Conservation (phyloP, 768 basidiomycete genomes). For the Podaxis rugospora region DNA sequence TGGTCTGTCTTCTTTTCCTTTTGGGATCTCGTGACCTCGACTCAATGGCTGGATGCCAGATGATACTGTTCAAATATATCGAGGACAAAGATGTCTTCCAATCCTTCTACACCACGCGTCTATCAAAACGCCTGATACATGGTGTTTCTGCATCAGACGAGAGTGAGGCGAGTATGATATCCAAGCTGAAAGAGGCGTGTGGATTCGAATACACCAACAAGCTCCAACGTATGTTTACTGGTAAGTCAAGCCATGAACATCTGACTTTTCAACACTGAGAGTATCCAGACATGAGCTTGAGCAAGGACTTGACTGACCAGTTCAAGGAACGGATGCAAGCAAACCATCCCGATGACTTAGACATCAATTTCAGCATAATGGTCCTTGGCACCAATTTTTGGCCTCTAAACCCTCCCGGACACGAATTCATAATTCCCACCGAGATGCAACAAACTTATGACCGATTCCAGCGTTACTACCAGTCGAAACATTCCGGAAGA, state of each 20-base stretch:
- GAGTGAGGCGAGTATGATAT: constrained; percentile 96
- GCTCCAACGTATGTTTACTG: constrained; percentile 94
- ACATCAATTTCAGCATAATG: constrained; percentile 89
- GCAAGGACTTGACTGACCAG: constrained; percentile 91
- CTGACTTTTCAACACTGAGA: constrained; percentile 5
- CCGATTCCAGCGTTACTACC: constrained; percentile 90
- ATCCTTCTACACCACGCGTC: constrained; percentile 92
- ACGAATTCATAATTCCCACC: constrained; percentile 84
- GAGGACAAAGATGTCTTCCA: constrained; percentile 99
- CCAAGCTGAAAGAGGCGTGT: constrained; percentile 93
- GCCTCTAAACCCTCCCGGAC: constrained; percentile 80
- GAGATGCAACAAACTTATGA: constrained; percentile 88
- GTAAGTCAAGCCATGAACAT: constrained; percentile 32
- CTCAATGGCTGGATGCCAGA: constrained; percentile 45
- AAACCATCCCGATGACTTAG: constrained; percentile 72
- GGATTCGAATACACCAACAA: constrained; percentile 98
- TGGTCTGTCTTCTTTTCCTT: constrained; percentile 50
- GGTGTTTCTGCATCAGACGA: constrained; percentile 93
- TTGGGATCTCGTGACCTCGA: constrained; percentile 15
- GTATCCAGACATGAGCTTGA: constrained; percentile 80
- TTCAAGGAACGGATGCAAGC: constrained; percentile 93
- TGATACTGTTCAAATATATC: constrained; percentile 97
- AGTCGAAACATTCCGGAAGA: constrained; percentile 88
- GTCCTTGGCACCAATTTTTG: constrained; percentile 96
- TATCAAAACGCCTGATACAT: constrained; percentile 90